phyloP scores from a whole-genome alignment of 352 stramenopile genomes.

The Pythium phragmiticola region DNA sequence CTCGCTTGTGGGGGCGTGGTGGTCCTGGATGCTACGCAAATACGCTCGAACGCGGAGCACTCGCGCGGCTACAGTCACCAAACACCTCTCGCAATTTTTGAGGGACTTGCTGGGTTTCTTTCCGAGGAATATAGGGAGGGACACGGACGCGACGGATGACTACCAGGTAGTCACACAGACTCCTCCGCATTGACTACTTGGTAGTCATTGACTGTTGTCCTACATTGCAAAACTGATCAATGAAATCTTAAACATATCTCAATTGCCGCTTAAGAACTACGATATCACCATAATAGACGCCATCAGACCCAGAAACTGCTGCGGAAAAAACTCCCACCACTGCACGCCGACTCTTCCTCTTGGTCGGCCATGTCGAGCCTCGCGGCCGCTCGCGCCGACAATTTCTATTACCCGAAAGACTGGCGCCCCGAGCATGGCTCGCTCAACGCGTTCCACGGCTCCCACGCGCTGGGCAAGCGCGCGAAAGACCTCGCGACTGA shows the following conservation, averaged over 20 bases:
- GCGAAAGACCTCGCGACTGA: slow-evolving; percentile 84
- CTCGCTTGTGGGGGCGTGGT: neutral
- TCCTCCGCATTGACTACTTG: slow-evolving; percentile 6
- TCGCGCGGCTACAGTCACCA: neutral
- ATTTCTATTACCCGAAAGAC: slow-evolving; percentile 95
- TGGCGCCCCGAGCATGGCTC: slow-evolving; percentile 87
- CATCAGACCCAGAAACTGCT: neutral
- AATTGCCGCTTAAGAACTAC: neutral
- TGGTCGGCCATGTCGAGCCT: slow-evolving; percentile 91
- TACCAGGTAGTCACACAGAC: slow-evolving; percentile 13
- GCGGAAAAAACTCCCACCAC: too few relatives aligned
- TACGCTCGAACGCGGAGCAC: neutral
- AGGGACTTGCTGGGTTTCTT: slow-evolving; percentile 20
- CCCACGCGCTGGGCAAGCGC: slow-evolving; percentile 71
- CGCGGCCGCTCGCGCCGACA: slow-evolving; percentile 95
- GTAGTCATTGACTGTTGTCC: slow-evolving; percentile 7
- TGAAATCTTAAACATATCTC: neutral
- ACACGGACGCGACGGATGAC: slow-evolving; percentile 1
- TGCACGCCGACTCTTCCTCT: too few relatives aligned
- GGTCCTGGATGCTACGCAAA: neutral
- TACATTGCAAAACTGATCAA: neutral
- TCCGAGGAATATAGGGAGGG: slow-evolving; percentile 16
- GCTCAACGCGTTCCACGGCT: slow-evolving; percentile 82
- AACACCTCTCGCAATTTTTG: slow-evolving; percentile 12
- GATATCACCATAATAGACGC: neutral